Base-by-base conservation (phyloP, 768 basidiomycete species). In the Phylloporus sp. region DNA sequence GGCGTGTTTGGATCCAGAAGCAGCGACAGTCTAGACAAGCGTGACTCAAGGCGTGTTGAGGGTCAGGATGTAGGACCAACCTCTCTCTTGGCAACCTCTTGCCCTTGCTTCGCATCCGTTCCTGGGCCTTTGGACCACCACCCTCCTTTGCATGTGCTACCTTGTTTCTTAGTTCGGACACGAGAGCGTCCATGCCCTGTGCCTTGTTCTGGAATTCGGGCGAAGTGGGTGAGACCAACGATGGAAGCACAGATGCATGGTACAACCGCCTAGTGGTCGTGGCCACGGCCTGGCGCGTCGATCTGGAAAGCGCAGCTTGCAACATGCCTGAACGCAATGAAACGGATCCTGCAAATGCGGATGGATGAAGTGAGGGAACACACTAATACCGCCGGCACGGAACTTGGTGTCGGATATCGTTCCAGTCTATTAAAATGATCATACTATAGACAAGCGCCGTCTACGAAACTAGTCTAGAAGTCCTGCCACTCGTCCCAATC, bases 1-100 rank as follows among this genome's bases (percentile, higher is more conserved):
- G 95, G 93, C 4, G 90, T 85, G 59, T 86, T 80, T 5, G 89
- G 86, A 66, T 97, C 94, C 23, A 97, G 71, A 13, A 97, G 72
- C 18, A 86, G 73, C 2, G 75, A 75, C 31, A 95, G 72, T 49
- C 92, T 94, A 50, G 36, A 45, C 18, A 3, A 24, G 29, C 32
- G 47, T 60, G 45, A n/a, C n/a, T n/a, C n/a, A 58, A 27, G 31
- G 44, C 12, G 50, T 20, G 35, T 24, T 41, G 31, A 11, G 13
- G 45, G 35, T 4, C 2, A 16, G 24, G 31, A 34, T 2, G 10
- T 23, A 7, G 28, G 53, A 51, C 59, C 44, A 50, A 91, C 91
- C 92, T 77, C 75, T 92, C 90, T 60, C 92, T 75, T 24, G 92
- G 91, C 12, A 93, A 70, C 60, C 80, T 81, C 76, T 95, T 95